A percentile compares a stretch with the other conserved stretches of the same genome.
phyloP scores from a whole-genome alignment of 129 eudicot genomes.

The Lactuca saligna region DNA sequence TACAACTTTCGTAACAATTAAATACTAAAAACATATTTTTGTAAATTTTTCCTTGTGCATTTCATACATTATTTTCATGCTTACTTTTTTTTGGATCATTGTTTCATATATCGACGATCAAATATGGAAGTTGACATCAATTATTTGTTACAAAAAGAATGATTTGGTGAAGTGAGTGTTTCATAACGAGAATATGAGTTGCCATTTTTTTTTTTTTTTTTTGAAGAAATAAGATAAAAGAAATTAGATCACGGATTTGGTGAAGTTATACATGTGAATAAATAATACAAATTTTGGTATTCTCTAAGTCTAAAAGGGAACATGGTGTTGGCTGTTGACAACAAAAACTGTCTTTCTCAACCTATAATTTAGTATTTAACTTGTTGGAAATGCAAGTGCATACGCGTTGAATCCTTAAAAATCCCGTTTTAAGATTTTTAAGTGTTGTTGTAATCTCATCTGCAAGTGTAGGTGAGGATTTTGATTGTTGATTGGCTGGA shows the following conservation, averaged over 20 bases:
- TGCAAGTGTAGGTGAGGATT: slow-evolving; percentile 8
- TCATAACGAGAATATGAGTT: background rate
- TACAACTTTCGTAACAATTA: no score
- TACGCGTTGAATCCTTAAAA: slow-evolving; percentile 52
- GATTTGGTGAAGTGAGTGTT: background rate
- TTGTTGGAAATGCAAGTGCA: slow-evolving; percentile 46
- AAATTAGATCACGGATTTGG: background rate
- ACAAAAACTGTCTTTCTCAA: background rate
- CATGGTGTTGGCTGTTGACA: background rate
- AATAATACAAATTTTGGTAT: slow-evolving; percentile 5
- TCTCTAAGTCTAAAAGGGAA: background rate
- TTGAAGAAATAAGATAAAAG: background rate
- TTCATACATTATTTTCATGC: no score
- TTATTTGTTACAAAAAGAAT: no score
- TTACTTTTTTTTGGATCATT: no score
- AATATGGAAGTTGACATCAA: no score
- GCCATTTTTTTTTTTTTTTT: background rate
- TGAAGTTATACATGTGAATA: background rate
- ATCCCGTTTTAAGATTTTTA: slow-evolving; percentile 49
- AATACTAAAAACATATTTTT: no score
- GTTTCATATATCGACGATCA: no score
- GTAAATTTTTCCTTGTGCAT: no score
- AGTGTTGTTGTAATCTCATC: slow-evolving; percentile 40
- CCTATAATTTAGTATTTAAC: slow-evolving; percentile 10
- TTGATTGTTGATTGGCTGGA: slow-evolving; percentile 12